Conservation (phyloP, 352 stramenopile genomes). For the Phytophthora kernoviae region DNA sequence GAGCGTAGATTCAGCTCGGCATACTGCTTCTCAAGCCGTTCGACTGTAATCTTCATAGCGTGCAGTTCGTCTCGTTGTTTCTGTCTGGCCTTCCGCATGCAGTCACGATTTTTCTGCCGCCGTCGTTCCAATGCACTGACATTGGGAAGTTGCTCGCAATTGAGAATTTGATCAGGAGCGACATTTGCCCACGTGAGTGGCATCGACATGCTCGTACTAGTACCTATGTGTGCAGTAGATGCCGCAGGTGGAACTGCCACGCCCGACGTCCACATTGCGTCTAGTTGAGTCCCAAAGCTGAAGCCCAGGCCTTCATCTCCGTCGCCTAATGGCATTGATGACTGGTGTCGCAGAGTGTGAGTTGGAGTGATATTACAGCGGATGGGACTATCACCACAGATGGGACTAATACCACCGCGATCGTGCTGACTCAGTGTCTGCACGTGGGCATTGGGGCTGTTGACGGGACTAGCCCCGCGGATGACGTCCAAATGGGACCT, state of each 20-base stretch:
- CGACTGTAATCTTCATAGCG: slow-evolving; percentile 37
- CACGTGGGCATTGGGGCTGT: background rate
- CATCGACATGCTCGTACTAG: background rate
- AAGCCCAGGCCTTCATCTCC: background rate
- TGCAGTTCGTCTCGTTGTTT: slow-evolving; percentile 39
- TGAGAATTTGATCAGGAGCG: slow-evolving; percentile 3
- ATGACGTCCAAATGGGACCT: slow-evolving; percentile 5
- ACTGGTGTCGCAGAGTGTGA: background rate
- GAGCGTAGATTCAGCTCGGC: slow-evolving; percentile 31
- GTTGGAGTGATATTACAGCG: background rate
- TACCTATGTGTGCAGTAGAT: background rate
- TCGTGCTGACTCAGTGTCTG: background rate
- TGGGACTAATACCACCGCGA: background rate
- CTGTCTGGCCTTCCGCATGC: slow-evolving; percentile 41
- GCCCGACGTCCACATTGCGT: slow-evolving; percentile 1
- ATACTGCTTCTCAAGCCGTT: slow-evolving; percentile 42
- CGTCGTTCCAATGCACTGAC: slow-evolving; percentile 22
- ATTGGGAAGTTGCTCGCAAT: slow-evolving; percentile 20
- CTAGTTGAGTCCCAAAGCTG: background rate
- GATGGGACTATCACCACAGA: slow-evolving; percentile 1
- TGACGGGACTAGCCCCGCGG: slow-evolving; percentile 6
- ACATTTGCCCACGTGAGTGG: slow-evolving; percentile 4
- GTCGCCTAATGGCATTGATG: background rate
- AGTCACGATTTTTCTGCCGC: slow-evolving; percentile 45
- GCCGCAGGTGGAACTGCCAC: background rate